Conservation (phyloP, 345 rosid genomes). For the Dimocarpus longan region DNA sequence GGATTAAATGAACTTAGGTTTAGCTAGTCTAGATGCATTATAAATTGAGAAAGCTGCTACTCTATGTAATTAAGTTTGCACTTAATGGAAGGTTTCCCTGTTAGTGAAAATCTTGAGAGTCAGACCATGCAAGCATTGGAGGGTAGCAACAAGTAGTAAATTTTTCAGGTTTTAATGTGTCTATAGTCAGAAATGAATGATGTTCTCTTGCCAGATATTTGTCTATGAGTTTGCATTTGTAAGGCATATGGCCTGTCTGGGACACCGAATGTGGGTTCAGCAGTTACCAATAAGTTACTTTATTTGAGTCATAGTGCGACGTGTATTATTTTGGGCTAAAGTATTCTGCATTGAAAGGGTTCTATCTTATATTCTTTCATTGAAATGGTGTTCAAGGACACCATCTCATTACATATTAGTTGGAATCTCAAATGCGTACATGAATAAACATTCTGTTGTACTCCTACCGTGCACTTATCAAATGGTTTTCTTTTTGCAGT, state of each 20-base stretch:
- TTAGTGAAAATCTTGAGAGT: not conserved
- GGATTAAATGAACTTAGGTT: not conserved
- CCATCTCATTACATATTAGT: not conserved
- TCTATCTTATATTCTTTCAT: not conserved
- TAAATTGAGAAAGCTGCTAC: not conserved
- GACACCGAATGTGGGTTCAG: too few species aligned
- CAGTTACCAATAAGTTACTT: too few species aligned
- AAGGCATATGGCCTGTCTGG: not conserved
- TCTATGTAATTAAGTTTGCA: not conserved
- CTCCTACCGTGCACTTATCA: not conserved
- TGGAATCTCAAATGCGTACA: not conserved
- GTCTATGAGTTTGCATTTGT: not conserved
- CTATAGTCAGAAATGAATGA: not conserved
- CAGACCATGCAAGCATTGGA: not conserved
- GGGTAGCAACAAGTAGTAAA: not conserved
- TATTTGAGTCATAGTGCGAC: too few species aligned
- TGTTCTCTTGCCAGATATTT: not conserved
- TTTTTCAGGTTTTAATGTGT: not conserved
- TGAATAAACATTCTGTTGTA: not conserved
- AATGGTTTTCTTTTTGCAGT: conserved; percentile 28
- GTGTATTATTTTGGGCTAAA: too few species aligned
- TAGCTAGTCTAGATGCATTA: not conserved
- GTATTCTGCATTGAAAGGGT: not conserved
- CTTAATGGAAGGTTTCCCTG: not conserved
- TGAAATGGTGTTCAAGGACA: not conserved